Evolutionary conservation across 352 stramenopile species (phyloP), one percentile per base, ranked within the genome.

Genomic region (Globisporangium nodosum): DNA sequence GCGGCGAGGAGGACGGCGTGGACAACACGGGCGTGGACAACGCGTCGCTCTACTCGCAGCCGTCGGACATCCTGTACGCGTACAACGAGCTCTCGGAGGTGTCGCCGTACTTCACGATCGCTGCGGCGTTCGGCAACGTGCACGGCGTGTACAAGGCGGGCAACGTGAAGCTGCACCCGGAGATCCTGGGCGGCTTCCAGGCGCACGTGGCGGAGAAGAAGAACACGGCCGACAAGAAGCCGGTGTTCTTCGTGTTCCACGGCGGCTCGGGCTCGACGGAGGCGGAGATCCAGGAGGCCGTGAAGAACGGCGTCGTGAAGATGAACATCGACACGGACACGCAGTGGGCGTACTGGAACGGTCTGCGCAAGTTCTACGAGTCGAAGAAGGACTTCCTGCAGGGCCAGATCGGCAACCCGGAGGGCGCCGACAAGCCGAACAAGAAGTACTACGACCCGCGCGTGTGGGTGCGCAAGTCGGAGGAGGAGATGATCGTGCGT

Each of bases 291-390:
- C 79, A 96, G 73, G 90, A 97, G 61, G 90, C 96, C 68, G 97
- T 98, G 63, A 79, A 94, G 70, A 96, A 96, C 61, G 97, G 97
- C 70, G 96, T 99, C 49, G 92, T 99, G 65, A 99, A 99, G 90
- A 99, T 99, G 97, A 99, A 99, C 91, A 98, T 99, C 72, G 97
- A 99, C 85, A 99, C 97, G 64, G 97, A 99, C 79, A 99, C 95
- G 61, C 96, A 99, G 86, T 99, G 96, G 96, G 90, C 94, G 53
- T 99, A 98, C 94, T 99, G 96, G 97, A 92, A 99, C 73, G 96
- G 96, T 69, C 86, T 99, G 61, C 92, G 97, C 88, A 87, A 92
- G 69, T 99, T 98, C 72, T 98, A 99, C 80, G 83, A 94, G 64
- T 89, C 91, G 59, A 97, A 99, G 87, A 96, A 98, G 81, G 96